A percentile compares a stretch with the other conserved stretches of the same genome.
Conservation (phyloP, 2,329 filamentous ascomycete genomes). For the Epichloe uncinata region DNA sequence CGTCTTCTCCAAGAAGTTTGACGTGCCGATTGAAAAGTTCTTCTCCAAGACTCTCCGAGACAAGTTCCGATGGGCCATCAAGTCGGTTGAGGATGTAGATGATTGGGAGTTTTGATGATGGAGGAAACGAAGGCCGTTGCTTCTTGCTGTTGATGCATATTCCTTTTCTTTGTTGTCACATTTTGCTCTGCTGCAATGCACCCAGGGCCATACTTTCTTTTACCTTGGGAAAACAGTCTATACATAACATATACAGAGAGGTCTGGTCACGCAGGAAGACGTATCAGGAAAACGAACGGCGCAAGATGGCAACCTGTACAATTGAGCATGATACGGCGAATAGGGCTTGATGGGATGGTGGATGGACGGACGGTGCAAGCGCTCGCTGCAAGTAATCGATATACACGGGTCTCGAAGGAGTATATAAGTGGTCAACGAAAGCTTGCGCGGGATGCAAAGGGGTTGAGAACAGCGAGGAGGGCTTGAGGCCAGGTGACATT, state of each 20-base stretch:
- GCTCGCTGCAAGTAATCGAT: conserved; percentile 7
- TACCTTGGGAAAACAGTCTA: neutral
- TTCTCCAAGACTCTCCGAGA: conserved; percentile 95
- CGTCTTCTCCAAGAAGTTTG: conserved; percentile 91
- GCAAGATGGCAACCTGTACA: conserved; percentile 7
- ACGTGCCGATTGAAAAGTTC: conserved; percentile 94
- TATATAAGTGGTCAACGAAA: neutral
- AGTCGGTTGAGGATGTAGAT: conserved; percentile 75
- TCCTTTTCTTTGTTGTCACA: neutral
- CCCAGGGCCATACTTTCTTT: neutral
- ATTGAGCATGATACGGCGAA: conserved; percentile 10
- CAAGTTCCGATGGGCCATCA: conserved; percentile 99
- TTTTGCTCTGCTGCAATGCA: neutral
- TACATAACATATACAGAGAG: neutral
- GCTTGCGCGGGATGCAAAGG: neutral
- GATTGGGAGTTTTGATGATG: conserved; percentile 74
- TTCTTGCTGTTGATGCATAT: neutral
- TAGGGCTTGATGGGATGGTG: conserved; percentile 8
- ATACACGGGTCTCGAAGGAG: neutral
- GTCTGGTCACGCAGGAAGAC: conserved; percentile 1
- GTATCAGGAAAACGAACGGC: conserved; percentile 6
- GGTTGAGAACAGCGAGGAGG: neutral
- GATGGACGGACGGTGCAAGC: neutral
- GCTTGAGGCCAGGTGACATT: neutral
- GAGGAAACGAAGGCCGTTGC: neutral